Evolutionary conservation across 2,329 filamentous ascomycete genomes (phyloP).

Genomic region (Plectosphaerella sp.): DNA sequence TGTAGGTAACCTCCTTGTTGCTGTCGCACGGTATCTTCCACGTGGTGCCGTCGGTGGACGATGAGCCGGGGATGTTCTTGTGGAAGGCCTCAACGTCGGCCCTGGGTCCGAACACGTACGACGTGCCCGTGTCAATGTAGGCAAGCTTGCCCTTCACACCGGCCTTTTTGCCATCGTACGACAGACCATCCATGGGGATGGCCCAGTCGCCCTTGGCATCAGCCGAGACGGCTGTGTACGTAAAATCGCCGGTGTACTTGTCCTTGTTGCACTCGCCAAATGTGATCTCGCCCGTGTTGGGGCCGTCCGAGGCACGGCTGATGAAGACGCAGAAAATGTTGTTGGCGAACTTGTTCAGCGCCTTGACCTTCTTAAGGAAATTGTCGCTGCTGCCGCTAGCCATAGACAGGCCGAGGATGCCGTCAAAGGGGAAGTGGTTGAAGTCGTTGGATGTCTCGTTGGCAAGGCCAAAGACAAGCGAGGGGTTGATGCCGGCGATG

Average conservation of each 20-base stretch:
- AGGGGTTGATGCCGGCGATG: constrained; percentile 60
- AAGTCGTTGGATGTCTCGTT: constrained; percentile 71
- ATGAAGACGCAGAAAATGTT: constrained; percentile 71
- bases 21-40: constrained; percentile 73
- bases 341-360: constrained; percentile 49
- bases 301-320: constrained; percentile 60
- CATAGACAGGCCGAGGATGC: constrained; percentile 75
- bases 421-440: constrained; percentile 75
- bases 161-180: constrained; percentile 54
- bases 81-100: constrained; percentile 63
- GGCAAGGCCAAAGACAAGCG: constrained; percentile 69
- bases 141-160: constrained; percentile 54
- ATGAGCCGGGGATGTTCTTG: constrained; percentile 58
- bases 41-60: constrained; percentile 51
- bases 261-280: constrained; percentile 67
- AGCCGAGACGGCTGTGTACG: constrained; percentile 54
- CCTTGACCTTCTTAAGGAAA: constrained; percentile 59
- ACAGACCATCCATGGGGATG: constrained; percentile 62
- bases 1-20: constrained; percentile 54
- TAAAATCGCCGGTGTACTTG: constrained; percentile 64
- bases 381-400: constrained; percentile 56
- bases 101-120: constrained; percentile 69
- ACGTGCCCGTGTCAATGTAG: constrained; percentile 82
- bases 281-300: constrained; percentile 70
- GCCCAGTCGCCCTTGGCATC: constrained; percentile 62